These are phyloP conservation scores for Gautieria morchelliformis DNA, from an alignment of 768 basidiomycete genomes.

Conservation along the genomic window DNA sequence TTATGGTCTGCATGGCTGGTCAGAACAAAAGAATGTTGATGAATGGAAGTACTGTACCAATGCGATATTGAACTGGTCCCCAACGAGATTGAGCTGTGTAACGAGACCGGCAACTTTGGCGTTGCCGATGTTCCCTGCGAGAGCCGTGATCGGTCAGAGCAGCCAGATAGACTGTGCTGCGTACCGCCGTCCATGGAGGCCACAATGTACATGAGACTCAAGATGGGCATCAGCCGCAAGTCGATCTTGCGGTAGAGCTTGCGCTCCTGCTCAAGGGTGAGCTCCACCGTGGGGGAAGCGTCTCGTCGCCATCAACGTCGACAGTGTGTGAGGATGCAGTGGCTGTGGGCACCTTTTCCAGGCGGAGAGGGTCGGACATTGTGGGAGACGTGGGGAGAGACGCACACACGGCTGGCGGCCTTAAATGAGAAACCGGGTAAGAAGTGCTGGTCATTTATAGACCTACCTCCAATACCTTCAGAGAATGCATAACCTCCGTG, in stretches of 20 bases:
- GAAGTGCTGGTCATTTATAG: no score
- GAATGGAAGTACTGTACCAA: not conserved
- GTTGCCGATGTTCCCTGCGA: constrained; percentile 30
- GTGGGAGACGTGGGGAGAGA: no score
- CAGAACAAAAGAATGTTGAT: no score
- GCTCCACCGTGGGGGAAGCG: constrained; percentile 34
- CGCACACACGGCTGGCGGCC: no score
- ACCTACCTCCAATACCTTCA: no score
- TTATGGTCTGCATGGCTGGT: no score
- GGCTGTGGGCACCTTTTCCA: no score
- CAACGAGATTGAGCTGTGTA: constrained; percentile 13
- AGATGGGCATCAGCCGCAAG: constrained; percentile 19
- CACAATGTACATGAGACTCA: constrained; percentile 31
- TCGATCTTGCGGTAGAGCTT: constrained; percentile 53
- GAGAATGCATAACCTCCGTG: no score
- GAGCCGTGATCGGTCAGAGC: not conserved
- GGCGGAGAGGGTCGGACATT: no score
- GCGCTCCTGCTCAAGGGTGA: constrained; percentile 41
- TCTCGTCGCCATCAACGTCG: constrained; percentile 37
- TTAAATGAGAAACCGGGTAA: no score
- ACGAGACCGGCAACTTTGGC: constrained; percentile 46
- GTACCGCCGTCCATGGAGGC: constrained; percentile 31
- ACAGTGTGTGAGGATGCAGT: no score
- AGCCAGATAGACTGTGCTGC: not conserved
- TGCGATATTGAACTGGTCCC: not conserved